Evolutionary conservation across 2,329 filamentous ascomycete genomes (phyloP), one percentile per base, ranked within the genome.

Genomic region (Colletotrichum karsti): DNA sequence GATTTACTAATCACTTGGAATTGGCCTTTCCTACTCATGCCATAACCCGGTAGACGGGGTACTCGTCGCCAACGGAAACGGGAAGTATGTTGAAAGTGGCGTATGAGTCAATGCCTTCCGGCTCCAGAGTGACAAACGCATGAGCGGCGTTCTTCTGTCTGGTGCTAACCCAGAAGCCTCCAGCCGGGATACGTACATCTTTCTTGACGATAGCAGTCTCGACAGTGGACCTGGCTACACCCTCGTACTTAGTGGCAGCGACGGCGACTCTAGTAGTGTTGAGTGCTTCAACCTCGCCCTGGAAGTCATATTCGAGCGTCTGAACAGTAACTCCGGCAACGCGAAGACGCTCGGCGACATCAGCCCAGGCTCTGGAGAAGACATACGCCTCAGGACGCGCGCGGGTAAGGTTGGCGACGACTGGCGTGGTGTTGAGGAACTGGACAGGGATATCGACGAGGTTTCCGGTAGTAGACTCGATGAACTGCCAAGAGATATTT

Each of bases 101-200:
- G 33, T 76, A 78, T 1, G 77, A 78, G 59, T 78, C 77, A 9
- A 76, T 74, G 3, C 74, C 75, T 70, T 78, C 77, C 0, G 77
- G 77, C 71, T 78, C 77, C 12, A 78, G 60, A 1, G 73, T 75
- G 9, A 73, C 69, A 9, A 78, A 71, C 0, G 77, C 76, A 1
- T 77, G 57, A 0, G 66, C 77, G 0, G 76, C 75, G 13, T 77
- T 78, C 69, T 75, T 76, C 57, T 78, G 77, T 20, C 73, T 72
- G 3, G 77, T 77, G 69, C 75, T 77, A 0, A 78, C 71, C 26
- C 72, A 70, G 56, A 77, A 78, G 9, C 76, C 76, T 1, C 77
- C 77, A 0, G 71, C 70, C 0, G 76, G 76, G 1, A 79, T 30
- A 1, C 53, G 72, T 0, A 77, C 12, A 5, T 75, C 56, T 9